phyloP scores from a whole-genome alignment of 2,329 filamentous ascomycete genomes.

The Epichloe coenophiala region DNA sequence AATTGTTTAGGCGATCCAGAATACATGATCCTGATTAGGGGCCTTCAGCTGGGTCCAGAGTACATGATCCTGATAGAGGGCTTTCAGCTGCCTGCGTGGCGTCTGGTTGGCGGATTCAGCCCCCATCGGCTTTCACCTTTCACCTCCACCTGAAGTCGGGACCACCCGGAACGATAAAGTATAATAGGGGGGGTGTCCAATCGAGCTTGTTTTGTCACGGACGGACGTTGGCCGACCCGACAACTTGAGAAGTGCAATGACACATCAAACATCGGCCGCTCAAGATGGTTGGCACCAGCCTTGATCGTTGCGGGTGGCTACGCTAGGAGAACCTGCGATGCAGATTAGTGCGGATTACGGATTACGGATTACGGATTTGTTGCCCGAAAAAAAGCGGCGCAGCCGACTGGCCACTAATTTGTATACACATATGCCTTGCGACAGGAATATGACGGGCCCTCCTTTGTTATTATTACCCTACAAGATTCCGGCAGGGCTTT shows the following conservation, averaged over 20 bases:
- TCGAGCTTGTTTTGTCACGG: background rate
- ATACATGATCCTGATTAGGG: too few relatives aligned
- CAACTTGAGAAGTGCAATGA: background rate
- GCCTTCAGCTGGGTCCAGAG: background rate
- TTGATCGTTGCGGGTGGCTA: slow-evolving; percentile 45
- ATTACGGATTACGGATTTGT: too few relatives aligned
- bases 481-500: slow-evolving; percentile 24
- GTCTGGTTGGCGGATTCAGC: background rate
- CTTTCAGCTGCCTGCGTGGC: background rate
- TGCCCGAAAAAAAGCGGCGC: too few relatives aligned
- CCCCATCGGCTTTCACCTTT: background rate
- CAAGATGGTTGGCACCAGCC: slow-evolving; percentile 44
- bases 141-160: background rate
- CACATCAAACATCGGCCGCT: slow-evolving; percentile 21
- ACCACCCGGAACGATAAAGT: background rate
- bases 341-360: background rate
- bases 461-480: background rate
- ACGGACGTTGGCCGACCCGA: background rate
- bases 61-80: too few relatives aligned
- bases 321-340: slow-evolving; percentile 31
- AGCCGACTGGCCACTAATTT: too few relatives aligned
- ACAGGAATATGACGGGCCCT: background rate
- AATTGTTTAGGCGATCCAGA: too few relatives aligned
- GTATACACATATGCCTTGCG: too few relatives aligned
- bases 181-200: too few relatives aligned